A percentile compares a stretch with the other conserved stretches of the same genome.
These are phyloP conservation scores for Tagetes erecta DNA, from an alignment of 129 eudicot genomes.

Conservation along the genomic window DNA sequence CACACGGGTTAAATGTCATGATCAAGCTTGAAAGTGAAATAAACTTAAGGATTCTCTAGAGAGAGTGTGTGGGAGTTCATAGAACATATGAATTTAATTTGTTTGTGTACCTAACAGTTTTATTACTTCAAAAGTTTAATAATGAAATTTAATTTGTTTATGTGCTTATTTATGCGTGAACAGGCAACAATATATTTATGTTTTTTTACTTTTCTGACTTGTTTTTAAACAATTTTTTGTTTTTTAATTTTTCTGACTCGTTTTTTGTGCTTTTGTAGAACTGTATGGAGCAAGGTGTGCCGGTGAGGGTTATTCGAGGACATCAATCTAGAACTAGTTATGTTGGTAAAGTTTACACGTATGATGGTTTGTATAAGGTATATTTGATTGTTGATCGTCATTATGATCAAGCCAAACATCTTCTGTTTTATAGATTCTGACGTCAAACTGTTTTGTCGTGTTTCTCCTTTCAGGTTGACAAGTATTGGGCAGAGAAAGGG, in stretches of 20 bases:
- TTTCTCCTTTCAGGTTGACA: slow-evolving; percentile 55
- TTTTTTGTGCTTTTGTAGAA: slow-evolving; percentile 48
- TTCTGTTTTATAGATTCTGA: slow-evolving; percentile 8
- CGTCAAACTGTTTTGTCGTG: neutral
- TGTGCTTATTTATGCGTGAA: neutral
- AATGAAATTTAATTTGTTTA: neutral
- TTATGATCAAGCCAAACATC: neutral
- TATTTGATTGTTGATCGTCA: neutral
- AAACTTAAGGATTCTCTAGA: too few relatives aligned
- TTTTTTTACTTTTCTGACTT: neutral
- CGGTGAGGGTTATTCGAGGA: slow-evolving; percentile 84
- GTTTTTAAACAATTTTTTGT: neutral
- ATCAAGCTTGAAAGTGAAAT: too few relatives aligned
- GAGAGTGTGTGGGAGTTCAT: too few relatives aligned
- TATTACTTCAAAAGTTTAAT: neutral
- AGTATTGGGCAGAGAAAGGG: slow-evolving; percentile 89
- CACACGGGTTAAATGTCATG: too few relatives aligned
- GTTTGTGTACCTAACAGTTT: neutral
- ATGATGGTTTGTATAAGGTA: slow-evolving; percentile 94
- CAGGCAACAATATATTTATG: neutral
- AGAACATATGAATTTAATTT: too few relatives aligned
- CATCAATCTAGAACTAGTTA: slow-evolving; percentile 66
- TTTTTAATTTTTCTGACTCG: neutral
- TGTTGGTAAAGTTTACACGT: slow-evolving; percentile 91
- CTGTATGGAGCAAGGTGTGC: slow-evolving; percentile 62